Percentiles rank a stretch among this genome's conserved stretches.
Conservation (phyloP, 441 rosid genomes). For the Populus hybrid region DNA sequence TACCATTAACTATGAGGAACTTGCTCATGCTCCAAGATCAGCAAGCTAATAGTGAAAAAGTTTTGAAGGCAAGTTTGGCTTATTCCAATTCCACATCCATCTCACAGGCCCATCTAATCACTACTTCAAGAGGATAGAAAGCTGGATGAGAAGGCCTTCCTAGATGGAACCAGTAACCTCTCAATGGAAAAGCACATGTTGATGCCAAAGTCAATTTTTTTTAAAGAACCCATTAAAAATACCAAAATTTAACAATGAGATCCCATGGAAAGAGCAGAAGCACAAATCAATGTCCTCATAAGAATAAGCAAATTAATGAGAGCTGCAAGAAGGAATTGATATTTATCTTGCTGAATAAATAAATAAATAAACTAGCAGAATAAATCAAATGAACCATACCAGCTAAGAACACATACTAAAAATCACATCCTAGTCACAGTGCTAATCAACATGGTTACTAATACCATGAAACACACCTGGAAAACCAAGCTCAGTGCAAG, state of each 20-base stretch:
- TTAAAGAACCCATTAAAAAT: too few relatives aligned
- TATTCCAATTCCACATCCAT: neutral
- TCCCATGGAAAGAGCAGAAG: neutral
- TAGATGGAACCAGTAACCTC: constrained; percentile 1
- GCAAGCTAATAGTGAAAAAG: neutral
- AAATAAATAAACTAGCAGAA: neutral
- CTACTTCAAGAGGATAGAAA: neutral
- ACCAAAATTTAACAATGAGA: neutral
- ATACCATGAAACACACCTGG: constrained; percentile 54
- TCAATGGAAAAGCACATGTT: neutral
- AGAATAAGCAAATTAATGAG: neutral
- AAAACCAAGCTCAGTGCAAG: constrained; percentile 68
- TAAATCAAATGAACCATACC: neutral
- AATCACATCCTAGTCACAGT: neutral
- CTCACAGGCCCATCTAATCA: neutral
- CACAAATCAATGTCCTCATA: neutral
- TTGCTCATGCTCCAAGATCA: neutral
- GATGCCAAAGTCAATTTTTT: neutral
- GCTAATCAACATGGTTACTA: constrained; percentile 4
- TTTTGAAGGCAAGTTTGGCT: neutral
- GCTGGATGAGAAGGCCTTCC: neutral
- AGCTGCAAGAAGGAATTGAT: neutral
- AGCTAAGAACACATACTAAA: neutral
- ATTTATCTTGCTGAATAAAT: neutral
- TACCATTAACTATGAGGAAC: neutral